Evolutionary conservation across 1,284 basidiomycete genomes (phyloP).

Genomic region (Tilletia indica): DNA sequence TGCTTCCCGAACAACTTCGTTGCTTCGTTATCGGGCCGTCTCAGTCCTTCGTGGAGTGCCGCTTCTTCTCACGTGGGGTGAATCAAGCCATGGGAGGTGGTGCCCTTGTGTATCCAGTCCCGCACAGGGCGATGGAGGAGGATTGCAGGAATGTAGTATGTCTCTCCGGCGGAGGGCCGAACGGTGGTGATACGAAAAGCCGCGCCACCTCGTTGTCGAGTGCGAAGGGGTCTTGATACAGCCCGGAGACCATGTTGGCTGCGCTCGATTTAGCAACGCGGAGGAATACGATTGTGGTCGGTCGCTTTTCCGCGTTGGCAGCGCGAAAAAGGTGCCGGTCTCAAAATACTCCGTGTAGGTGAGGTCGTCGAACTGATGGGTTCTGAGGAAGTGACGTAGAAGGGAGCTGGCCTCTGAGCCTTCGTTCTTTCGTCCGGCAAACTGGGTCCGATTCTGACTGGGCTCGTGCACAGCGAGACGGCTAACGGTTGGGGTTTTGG

Average conservation of each 20-base stretch:
- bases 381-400: not conserved
- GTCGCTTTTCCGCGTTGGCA: not conserved
- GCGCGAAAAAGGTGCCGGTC: not conserved
- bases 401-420: not conserved
- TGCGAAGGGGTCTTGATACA: not conserved
- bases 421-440: not conserved
- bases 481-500: not conserved
- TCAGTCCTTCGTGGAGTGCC: not conserved
- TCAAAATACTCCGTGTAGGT: not conserved
- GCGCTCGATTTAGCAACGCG: not conserved
- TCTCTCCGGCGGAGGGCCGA: conserved; percentile 1
- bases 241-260: not conserved
- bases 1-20: too few relatives aligned
- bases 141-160: not conserved
- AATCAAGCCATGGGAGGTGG: not conserved
- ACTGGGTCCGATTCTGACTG: not conserved
- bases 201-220: not conserved
- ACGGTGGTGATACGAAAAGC: not conserved
- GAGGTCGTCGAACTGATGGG: not conserved
- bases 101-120: not conserved
- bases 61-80: not conserved
- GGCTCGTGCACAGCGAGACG: conserved; percentile 1
- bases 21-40: not conserved
- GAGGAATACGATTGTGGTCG: not conserved
- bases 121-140: not conserved